Conservation (phyloP, 208 protist genomes). For the Acanthamoeba triangularis region DNA sequence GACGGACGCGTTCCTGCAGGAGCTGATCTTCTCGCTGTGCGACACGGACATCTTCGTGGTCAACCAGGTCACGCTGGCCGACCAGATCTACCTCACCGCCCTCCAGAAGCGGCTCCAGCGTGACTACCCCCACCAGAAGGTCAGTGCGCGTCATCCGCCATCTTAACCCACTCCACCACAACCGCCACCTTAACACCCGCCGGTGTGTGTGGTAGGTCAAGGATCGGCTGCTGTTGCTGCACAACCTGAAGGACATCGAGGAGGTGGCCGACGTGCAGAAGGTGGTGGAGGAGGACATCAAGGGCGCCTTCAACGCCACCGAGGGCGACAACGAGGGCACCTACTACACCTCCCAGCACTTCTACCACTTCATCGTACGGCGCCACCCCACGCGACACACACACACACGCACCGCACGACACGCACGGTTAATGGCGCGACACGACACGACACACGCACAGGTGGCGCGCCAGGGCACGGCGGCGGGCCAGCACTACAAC, state of each 20-base stretch:
- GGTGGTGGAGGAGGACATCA: background rate
- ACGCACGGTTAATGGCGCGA: background rate
- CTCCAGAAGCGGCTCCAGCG: background rate
- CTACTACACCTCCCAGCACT: background rate
- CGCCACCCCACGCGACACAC: no score
- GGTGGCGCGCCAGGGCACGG: background rate
- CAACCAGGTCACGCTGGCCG: background rate
- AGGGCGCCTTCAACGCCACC: background rate
- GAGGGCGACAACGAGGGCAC: background rate
- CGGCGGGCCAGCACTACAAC: background rate
- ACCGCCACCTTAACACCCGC: no score
- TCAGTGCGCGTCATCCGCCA: background rate
- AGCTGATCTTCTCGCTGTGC: background rate
- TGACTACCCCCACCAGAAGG: background rate
- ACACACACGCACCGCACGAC: background rate
- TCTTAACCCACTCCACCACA: background rate
- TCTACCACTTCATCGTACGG: conserved; percentile 3
- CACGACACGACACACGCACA: no score
- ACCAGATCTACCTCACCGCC: conserved; percentile 25
- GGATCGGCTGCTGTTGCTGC: background rate
- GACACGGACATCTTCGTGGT: background rate
- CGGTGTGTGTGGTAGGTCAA: background rate
- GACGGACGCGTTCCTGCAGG: background rate
- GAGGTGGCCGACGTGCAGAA: background rate
- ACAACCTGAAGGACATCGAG: conserved; percentile 35